phyloP scores from a whole-genome alignment of 805 yeast species.

The Candida bentonensis region DNA sequence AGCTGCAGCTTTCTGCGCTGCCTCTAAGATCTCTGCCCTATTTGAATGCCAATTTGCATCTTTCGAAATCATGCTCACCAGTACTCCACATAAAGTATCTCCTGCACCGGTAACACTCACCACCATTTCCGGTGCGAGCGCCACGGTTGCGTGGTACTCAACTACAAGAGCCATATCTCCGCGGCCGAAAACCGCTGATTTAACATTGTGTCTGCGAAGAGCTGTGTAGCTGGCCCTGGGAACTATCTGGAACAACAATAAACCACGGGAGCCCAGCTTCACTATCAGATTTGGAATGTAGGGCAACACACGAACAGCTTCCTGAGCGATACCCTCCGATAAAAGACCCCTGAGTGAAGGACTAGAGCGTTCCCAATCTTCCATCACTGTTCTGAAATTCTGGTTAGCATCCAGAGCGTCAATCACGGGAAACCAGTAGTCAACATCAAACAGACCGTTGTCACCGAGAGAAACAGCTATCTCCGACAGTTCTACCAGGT shows the following conservation, averaged over 20 bases:
- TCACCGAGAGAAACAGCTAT: conserved; percentile 30
- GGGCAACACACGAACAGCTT: conserved; percentile 60
- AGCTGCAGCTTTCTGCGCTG: conserved; percentile 26
- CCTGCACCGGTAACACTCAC: conserved; percentile 82
- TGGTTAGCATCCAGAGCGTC: conserved; percentile 43
- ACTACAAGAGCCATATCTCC: conserved; percentile 37
- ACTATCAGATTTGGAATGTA: conserved; percentile 51
- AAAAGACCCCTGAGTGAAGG: conserved; percentile 18
- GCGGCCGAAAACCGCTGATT: background rate
- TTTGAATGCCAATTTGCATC: conserved; percentile 14
- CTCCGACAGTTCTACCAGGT: conserved; percentile 39
- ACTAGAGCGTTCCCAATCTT: conserved; percentile 15
- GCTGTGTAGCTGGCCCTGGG: background rate
- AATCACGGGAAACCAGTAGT: conserved; percentile 61
- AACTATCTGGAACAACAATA: conserved; percentile 29
- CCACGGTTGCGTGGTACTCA: conserved; percentile 42
- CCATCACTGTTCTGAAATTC: conserved; percentile 32
- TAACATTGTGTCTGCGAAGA: background rate
- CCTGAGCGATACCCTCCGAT: conserved; percentile 36
- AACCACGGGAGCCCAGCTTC: conserved; percentile 57
- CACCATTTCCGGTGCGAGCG: conserved; percentile 25
- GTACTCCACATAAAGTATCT: conserved; percentile 59
- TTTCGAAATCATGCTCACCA: conserved; percentile 31
- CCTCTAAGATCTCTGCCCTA: conserved; percentile 16
- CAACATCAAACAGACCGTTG: conserved; percentile 37